A percentile compares a stretch with the other conserved stretches of the same genome.
Evolutionary conservation across 129 eudicot genomes (phyloP).

Genomic region (Solidago caesia): DNA sequence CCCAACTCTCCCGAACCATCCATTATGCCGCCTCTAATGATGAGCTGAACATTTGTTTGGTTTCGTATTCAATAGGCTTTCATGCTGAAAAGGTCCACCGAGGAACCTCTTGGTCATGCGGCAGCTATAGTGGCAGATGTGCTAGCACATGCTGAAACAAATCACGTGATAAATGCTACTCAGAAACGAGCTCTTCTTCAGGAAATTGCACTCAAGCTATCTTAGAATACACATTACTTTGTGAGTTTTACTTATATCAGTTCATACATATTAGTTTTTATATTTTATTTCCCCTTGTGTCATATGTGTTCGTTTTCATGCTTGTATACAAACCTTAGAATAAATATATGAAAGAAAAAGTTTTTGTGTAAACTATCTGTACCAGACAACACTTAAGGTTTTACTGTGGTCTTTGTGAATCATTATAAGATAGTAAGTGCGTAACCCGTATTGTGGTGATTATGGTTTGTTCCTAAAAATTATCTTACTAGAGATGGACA

Average conservation of each 20-base stretch:
- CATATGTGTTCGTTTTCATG: conserved; percentile 4
- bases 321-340: conserved; percentile 29
- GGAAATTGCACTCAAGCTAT: conserved; percentile 86
- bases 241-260: conserved; percentile 15
- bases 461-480: no score
- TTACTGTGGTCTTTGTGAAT: no score
- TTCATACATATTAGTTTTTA: conserved; percentile 21
- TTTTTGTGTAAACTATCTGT: conserved; percentile 11
- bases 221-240: conserved; percentile 33
- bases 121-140: conserved; percentile 92
- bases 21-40: no score
- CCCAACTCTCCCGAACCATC: no score
- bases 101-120: conserved; percentile 98
- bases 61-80: conserved; percentile 53
- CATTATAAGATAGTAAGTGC: no score
- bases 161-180: conserved; percentile 63
- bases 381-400: not conserved
- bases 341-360: conserved; percentile 22
- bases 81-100: conserved; percentile 87
- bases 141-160: conserved; percentile 90
- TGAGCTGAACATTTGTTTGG: no score
- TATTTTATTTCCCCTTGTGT: conserved; percentile 1
- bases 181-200: conserved; percentile 95
- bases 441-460: no score
- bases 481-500: no score